Evolutionary conservation across 2,329 filamentous ascomycete species (phyloP).

Genomic region (Domatiomyces catenatus): DNA sequence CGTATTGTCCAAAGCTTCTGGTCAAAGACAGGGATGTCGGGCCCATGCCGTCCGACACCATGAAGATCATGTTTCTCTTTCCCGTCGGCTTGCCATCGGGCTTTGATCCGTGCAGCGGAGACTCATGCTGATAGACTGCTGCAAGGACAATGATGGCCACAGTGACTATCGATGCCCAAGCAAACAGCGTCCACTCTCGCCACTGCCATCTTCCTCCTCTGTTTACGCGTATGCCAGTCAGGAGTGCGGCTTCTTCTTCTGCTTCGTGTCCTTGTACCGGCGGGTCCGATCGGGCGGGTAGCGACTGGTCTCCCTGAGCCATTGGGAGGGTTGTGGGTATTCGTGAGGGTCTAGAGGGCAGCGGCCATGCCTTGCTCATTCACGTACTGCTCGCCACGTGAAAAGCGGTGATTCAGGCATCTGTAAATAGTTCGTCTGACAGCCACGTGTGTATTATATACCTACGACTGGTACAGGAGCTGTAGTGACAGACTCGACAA

Average conservation of each 20-base stretch:
- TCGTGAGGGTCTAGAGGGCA: not conserved
- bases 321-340: constrained; percentile 1
- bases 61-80: constrained; percentile 93
- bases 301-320: constrained; percentile 32
- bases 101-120: constrained; percentile 26
- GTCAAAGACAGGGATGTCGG: constrained; percentile 80
- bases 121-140: constrained; percentile 59
- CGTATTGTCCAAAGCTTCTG: constrained; percentile 67
- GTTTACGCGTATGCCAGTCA: constrained; percentile 37
- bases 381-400: no score
- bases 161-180: constrained; percentile 71
- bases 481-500: no score
- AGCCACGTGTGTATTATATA: no score
- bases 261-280: constrained; percentile 43
- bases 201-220: constrained; percentile 36
- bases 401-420: not conserved
- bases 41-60: constrained; percentile 98
- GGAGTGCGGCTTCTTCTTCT: constrained; percentile 49
- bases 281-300: constrained; percentile 39
- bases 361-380: not conserved
- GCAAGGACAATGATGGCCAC: constrained; percentile 63
- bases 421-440: no score
- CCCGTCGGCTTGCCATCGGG: constrained; percentile 32
- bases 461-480: no score
- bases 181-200: constrained; percentile 62